Conservation (phyloP, 208 protist genomes). For the Wallacemonas sp. region DNA sequence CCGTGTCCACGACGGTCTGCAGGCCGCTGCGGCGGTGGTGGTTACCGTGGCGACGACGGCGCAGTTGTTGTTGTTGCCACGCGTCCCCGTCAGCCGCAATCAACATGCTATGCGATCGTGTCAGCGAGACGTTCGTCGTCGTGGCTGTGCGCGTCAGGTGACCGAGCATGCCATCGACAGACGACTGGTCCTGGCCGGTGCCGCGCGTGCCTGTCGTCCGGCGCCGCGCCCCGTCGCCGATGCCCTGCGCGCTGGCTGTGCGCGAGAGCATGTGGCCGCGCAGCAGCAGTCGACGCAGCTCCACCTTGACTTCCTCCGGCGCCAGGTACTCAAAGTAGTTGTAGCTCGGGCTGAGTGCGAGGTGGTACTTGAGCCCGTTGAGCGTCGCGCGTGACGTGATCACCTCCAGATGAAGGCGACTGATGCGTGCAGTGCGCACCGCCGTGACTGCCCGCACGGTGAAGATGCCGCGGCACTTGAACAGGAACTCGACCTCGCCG, state of each 20-base stretch:
- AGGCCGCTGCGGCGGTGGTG: background rate
- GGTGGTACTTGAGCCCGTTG: slow-evolving; percentile 52
- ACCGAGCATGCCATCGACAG: background rate
- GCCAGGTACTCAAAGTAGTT: slow-evolving; percentile 45
- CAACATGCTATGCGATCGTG: slow-evolving; percentile 8
- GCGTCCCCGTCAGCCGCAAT: background rate
- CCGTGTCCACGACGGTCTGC: background rate
- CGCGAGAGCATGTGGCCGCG: slow-evolving; percentile 18
- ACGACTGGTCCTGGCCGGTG: background rate
- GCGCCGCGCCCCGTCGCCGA: no score
- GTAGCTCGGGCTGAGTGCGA: slow-evolving; percentile 52
- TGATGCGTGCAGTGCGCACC: slow-evolving; percentile 61
- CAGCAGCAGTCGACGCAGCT: slow-evolving; percentile 40
- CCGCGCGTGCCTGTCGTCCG: background rate
- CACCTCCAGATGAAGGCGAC: slow-evolving; percentile 64
- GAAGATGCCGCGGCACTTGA: slow-evolving; percentile 54
- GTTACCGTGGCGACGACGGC: slow-evolving; percentile 1
- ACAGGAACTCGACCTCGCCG: slow-evolving; percentile 63
- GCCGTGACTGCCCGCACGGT: slow-evolving; percentile 34
- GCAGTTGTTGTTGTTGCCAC: background rate
- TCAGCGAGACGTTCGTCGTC: background rate
- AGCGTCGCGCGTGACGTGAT: slow-evolving; percentile 42
- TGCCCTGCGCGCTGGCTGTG: background rate
- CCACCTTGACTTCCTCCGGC: slow-evolving; percentile 45
- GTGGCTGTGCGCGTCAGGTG: background rate